Percentiles rank a stretch among this genome's conserved stretches.
These are phyloP conservation scores for Cryptococcus sp. DNA, from an alignment of 1,284 basidiomycete species.

Conservation along the genomic window DNA sequence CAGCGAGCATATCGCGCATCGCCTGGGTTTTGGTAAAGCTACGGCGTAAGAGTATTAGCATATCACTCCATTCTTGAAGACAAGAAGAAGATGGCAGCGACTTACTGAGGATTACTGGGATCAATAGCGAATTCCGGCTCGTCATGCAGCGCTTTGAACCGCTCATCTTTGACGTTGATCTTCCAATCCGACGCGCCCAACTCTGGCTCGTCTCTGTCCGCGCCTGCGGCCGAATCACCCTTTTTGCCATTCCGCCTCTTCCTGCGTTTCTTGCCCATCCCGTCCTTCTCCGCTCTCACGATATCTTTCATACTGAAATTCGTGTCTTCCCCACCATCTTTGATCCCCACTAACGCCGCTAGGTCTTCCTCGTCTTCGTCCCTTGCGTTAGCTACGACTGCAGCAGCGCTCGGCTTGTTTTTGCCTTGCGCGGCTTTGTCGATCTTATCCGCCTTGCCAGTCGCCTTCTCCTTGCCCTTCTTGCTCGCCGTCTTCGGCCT, in stretches of 20 bases:
- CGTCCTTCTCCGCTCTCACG: slow-evolving; percentile 75
- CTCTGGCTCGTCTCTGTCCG: slow-evolving; percentile 58
- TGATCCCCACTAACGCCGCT: slow-evolving; percentile 11
- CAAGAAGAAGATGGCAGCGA: background rate
- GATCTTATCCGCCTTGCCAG: slow-evolving; percentile 8
- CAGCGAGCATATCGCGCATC: slow-evolving; percentile 78
- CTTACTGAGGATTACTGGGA: slow-evolving; percentile 88
- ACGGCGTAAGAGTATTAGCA: slow-evolving; percentile 13
- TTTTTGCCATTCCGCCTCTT: slow-evolving; percentile 57
- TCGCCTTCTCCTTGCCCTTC: slow-evolving; percentile 8
- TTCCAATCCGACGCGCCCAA: slow-evolving; percentile 62
- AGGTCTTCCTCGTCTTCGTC: slow-evolving; percentile 3
- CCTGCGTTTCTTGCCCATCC: slow-evolving; percentile 59
- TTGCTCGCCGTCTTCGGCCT: slow-evolving; percentile 6
- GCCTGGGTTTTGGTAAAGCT: slow-evolving; percentile 88
- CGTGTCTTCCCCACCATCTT: slow-evolving; percentile 20
- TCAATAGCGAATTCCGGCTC: slow-evolving; percentile 94
- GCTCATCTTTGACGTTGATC: slow-evolving; percentile 81
- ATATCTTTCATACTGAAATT: slow-evolving; percentile 91
- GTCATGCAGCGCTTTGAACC: slow-evolving; percentile 85
- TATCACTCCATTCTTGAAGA: background rate
- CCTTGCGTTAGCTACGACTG: slow-evolving; percentile 1
- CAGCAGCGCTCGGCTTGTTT: slow-evolving; percentile 1
- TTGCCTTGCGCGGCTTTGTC: background rate
- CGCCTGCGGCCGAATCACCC: slow-evolving; percentile 54